Conservation (phyloP, 129 eudicot species). For the Logfia minima region DNA sequence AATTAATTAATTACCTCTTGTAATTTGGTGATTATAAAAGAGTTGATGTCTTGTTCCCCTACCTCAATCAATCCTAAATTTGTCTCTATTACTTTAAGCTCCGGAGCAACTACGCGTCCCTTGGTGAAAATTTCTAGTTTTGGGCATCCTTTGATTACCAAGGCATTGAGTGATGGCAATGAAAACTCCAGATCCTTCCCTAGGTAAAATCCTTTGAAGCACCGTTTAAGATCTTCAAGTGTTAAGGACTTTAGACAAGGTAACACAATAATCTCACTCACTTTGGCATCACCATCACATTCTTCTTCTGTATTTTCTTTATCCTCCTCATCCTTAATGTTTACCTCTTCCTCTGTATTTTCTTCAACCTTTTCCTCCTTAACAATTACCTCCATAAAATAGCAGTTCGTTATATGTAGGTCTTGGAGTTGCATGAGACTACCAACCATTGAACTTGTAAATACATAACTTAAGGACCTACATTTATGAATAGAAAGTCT, state of each 20-base stretch:
- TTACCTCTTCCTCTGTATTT: neutral
- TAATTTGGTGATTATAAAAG: neutral
- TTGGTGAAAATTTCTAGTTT: neutral
- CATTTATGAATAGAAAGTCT: no score
- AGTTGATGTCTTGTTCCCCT: neutral
- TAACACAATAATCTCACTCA: neutral
- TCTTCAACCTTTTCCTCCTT: neutral
- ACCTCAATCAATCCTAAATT: neutral
- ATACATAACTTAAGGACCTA: no score
- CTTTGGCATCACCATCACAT: neutral
- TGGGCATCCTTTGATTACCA: neutral
- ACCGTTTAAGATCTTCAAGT: neutral
- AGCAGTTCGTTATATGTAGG: no score
- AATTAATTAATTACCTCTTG: no score
- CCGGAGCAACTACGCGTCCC: neutral
- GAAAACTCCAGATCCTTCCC: neutral
- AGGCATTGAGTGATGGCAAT: neutral
- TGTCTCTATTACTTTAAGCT: neutral
- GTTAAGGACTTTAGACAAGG: conserved; percentile 1
- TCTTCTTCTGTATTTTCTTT: neutral
- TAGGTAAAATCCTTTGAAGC: neutral
- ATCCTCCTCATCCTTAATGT: neutral
- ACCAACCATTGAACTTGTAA: no score
- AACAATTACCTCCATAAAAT: neutral
- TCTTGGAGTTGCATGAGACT: no score